phyloP scores from a whole-genome alignment of 257 asterid species.

The Solanum lycopersicoides region DNA sequence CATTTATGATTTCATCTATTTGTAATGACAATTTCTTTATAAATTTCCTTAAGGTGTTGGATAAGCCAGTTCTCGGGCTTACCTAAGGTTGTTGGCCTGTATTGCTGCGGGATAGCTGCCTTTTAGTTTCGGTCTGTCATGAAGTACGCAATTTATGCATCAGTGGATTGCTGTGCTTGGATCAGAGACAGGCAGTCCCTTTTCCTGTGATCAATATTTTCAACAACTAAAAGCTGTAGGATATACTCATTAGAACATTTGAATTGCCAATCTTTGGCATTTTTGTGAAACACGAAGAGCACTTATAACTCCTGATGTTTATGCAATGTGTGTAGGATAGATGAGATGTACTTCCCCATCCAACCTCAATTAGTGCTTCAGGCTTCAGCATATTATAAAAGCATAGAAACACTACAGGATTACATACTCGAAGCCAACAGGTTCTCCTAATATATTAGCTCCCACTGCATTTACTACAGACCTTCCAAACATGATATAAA shows the following conservation, averaged over 20 bases:
- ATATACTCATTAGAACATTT: not conserved
- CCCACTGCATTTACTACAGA: not conserved
- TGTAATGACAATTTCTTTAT: not conserved
- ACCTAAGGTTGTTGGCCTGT: not conserved
- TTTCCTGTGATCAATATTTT: not conserved
- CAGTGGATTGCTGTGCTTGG: not conserved
- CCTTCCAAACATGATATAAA: not conserved
- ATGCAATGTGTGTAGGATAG: not conserved
- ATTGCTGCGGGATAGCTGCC: not conserved
- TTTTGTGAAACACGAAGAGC: not conserved
- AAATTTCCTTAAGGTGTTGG: not conserved
- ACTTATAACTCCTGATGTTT: not conserved
- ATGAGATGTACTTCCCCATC: not conserved
- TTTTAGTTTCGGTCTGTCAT: not conserved
- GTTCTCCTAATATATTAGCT: conserved; percentile 49
- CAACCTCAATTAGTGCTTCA: not conserved
- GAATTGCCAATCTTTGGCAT: not conserved
- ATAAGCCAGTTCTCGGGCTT: not conserved
- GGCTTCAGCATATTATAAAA: not conserved
- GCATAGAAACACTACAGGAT: conserved; percentile 5
- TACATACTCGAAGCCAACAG: conserved; percentile 68
- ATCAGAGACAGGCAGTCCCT: not conserved
- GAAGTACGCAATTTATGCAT: not conserved
- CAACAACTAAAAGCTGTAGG: not conserved
- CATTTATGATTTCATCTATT: not conserved